Evolutionary conservation across 331 rosid genomes (phyloP).

Genomic region (Erythrophleum ivorense): DNA sequence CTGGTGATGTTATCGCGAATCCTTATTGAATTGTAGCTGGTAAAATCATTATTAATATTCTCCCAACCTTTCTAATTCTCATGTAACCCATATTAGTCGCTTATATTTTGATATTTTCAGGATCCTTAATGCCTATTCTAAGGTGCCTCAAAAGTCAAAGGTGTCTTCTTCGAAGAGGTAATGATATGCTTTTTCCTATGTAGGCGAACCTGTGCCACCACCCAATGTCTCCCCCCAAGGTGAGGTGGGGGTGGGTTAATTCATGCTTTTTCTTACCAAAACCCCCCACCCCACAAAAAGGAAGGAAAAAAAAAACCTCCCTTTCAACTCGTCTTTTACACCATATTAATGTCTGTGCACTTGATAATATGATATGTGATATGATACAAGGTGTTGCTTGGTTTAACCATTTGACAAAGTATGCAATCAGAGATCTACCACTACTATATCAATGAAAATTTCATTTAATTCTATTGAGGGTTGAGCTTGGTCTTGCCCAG

Average conservation of each 20-base stretch:
- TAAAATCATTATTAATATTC: constrained; percentile 9
- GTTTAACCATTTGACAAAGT: constrained; percentile 11
- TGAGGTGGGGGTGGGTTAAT: constrained; percentile 21
- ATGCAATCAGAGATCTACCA: not conserved
- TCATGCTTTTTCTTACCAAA: not conserved
- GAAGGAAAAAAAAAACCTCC: not conserved
- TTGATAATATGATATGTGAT: not conserved
- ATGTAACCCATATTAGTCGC: constrained; percentile 2
- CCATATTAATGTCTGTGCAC: constrained; percentile 19
- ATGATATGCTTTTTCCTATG: constrained; percentile 30
- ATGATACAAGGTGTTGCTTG: constrained; percentile 21
- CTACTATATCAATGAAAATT: not conserved
- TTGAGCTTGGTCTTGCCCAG: not conserved
- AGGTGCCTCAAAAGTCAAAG: constrained; percentile 62
- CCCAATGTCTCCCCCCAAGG: not conserved
- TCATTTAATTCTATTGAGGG: not conserved
- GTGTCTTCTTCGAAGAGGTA: constrained; percentile 68
- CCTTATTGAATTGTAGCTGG: constrained; percentile 21
- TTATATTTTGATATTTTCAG: constrained; percentile 47
- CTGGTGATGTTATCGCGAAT: not conserved
- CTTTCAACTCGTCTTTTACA: not conserved
- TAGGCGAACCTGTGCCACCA: not conserved
- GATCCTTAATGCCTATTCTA: constrained; percentile 62
- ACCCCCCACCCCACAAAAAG: too few relatives aligned
- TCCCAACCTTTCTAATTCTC: not conserved